Base-by-base conservation (phyloP, 2,329 filamentous ascomycete genomes). In the Neofusicoccum cordaticola region DNA sequence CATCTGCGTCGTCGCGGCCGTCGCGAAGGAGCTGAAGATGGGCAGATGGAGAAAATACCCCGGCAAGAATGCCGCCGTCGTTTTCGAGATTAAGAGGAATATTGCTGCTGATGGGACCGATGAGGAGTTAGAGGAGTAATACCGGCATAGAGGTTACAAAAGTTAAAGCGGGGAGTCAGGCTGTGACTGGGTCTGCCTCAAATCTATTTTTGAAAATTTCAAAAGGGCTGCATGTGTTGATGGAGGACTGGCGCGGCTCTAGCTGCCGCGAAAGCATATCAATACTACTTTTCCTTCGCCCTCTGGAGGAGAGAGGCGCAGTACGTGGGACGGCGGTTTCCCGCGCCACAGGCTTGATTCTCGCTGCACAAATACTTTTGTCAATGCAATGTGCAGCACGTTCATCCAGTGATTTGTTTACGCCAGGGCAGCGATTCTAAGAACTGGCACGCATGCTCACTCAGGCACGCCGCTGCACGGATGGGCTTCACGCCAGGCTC, bases 11-110 rank as follows among this genome's bases (percentile, higher is more conserved):
- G 88, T 96, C 12, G 91, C 88, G n/a, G 95, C 90, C 15, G 85
- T 96, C 1, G 93, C 91, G 41, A 94, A 91, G 73, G 92, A 97
- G 78, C 90, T 93, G 77, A 86, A 92, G 50, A 81, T 97, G 47
- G 95, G 93, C 3, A 84, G 91, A 67, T 98, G 93, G 93, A 84
- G 84, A 65, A 76, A 84, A 4, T 78, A 81, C 27, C 74, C 72
- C 65, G 92, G 88, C 3, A 89, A 88, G 69, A 97, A 97, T 73
- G 91, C 92, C 6, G 91, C 90, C n/a, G 85, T 95, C 27, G 85
- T 97, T 9, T 96, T 97, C 73, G 93, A 97, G 75, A 86, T 97
- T 39, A 86, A 90, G 8, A 71, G 69, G 56, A 78, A 73, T 3
- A 65, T 64, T 12, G 62, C 9, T 37, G 67, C 62, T 8, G 65